These are phyloP conservation scores for Barnettozyma siamensis DNA, from an alignment of 805 yeast species.

Conservation along the genomic window DNA sequence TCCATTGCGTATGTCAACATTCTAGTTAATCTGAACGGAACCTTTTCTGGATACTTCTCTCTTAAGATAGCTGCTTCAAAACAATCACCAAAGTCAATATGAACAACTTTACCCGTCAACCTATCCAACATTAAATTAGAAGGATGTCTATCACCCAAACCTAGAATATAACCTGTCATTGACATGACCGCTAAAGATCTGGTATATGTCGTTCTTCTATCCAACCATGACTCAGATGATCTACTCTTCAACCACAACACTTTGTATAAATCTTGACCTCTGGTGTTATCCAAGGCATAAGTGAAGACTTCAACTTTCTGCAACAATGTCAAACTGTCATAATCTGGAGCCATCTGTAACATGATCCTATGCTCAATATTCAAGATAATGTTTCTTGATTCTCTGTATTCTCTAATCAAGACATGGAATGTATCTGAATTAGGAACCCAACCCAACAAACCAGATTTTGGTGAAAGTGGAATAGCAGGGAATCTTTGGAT, in stretches of 20 bases:
- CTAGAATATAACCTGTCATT: constrained; percentile 95
- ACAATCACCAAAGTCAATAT: constrained; percentile 98
- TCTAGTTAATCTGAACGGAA: constrained; percentile 92
- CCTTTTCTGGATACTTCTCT: constrained; percentile 97
- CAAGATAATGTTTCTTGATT: constrained; percentile 78
- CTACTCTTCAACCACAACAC: constrained; percentile 95
- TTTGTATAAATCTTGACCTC: constrained; percentile 93
- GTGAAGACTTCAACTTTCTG: constrained; percentile 97
- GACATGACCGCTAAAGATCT: constrained; percentile 97
- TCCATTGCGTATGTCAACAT: constrained; percentile 99
- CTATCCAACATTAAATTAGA: constrained; percentile 94
- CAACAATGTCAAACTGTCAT: constrained; percentile 78
- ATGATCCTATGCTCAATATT: constrained; percentile 93
- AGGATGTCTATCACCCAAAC: constrained; percentile 97
- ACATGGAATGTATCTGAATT: constrained; percentile 96
- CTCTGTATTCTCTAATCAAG: constrained; percentile 86
- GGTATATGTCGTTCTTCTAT: constrained; percentile 92
- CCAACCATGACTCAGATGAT: constrained; percentile 96
- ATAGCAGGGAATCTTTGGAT: constrained; percentile 90
- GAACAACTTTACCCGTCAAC: constrained; percentile 91
- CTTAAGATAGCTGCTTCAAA: constrained; percentile 96
- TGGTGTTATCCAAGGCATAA: constrained; percentile 88
- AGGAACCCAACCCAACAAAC: constrained; percentile 94
- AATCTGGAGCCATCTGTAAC: constrained; percentile 96
- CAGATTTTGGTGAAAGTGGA: constrained; percentile 96